Conservation (phyloP, 169 alveolate genomes). For the Amoebophrya sp. region DNA sequence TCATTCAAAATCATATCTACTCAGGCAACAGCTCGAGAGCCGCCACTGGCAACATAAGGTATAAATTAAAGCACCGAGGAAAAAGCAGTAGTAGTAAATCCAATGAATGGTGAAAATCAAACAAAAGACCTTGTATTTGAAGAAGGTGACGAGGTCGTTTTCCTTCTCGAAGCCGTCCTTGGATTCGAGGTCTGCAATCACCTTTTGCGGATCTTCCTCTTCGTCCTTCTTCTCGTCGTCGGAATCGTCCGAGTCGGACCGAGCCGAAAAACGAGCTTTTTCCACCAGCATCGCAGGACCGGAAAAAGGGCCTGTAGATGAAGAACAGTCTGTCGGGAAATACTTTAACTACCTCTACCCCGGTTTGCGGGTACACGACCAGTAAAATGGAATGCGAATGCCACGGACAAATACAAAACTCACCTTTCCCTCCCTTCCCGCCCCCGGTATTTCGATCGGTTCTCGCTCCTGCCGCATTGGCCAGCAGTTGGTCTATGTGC, state of each 20-base stretch:
- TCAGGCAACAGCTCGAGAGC: neutral
- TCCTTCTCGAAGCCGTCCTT: constrained; percentile 3
- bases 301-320: too few relatives aligned
- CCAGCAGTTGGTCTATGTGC: too few relatives aligned
- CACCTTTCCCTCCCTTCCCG: too few relatives aligned
- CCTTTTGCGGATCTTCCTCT: neutral
- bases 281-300: too few relatives aligned
- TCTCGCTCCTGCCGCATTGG: too few relatives aligned
- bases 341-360: too few relatives aligned
- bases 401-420: too few relatives aligned
- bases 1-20: neutral
- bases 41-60: neutral
- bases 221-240: neutral
- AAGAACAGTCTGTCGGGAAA: too few relatives aligned
- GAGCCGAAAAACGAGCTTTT: too few relatives aligned
- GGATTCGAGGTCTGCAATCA: neutral
- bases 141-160: neutral
- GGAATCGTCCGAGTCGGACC: neutral
- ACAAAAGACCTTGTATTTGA: neutral
- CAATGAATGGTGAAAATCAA: neutral
- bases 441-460: too few relatives aligned
- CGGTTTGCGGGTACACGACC: too few relatives aligned
- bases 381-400: too few relatives aligned
- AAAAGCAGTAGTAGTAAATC: neutral
- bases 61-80: neutral